Base-by-base conservation (phyloP, 352 stramenopile species). In the Bremia lactucae region DNA sequence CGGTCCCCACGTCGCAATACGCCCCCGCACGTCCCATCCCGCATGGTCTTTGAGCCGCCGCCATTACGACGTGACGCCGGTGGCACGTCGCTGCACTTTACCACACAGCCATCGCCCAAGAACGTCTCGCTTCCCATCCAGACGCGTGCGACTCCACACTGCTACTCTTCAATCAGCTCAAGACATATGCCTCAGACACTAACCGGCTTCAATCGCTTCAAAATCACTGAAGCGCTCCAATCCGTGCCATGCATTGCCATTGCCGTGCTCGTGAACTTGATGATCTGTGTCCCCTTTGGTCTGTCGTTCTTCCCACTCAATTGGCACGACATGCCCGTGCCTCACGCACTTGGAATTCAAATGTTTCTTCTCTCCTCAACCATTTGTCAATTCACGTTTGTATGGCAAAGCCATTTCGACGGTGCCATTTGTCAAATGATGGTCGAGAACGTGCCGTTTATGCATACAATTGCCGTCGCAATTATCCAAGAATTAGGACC, bases 391-490 rank as follows among this genome's bases (percentile, higher is more conserved):
- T 88, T 88, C 44, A 75, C 83, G 15, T 83, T 86, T 46, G 76
- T 85, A 16, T 57, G 58, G 34, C 74, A 65, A 36, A 88, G 76
- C 50, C 80, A 74, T 14, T 88, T 88, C 34, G 67, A 85, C 36
- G 68, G 76, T 8, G 52, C 71, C 0, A 76, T 88, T 39, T 72
- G 71, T 44, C 81, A 85, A 54, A 95, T 96, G 78, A 97, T 98
- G 90, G 85, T 97, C 25, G 92, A 98, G 59, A 97, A 97, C 57
- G 83, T 97, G 38, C 92, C 92, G 16, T 98, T 98, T 64, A 93
- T 92, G 71, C 85, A 96, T 59, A 82, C 79, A 6, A 66, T 98
- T 23, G 79, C 85, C 13, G 65, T 86, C 25, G 61, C 67, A n/a
- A 86, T 91, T 50, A 91, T 96, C 52, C 60, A 84, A 29, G 63